phyloP scores from a whole-genome alignment of 352 stramenopile species.

The Globisporangium cystogenes region DNA sequence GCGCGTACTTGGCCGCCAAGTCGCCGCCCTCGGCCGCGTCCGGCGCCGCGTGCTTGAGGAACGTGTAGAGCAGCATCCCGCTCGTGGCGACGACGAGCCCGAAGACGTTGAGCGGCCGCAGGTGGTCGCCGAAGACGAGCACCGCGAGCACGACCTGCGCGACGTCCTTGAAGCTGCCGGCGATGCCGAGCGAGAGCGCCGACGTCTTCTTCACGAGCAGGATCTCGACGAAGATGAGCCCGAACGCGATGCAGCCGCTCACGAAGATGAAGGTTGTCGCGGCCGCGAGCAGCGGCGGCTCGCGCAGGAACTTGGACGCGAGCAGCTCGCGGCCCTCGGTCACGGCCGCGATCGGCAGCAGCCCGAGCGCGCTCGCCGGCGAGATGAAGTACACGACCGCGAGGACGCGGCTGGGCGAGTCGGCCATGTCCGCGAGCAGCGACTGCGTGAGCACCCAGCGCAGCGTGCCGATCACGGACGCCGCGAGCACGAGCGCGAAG shows the following conservation, averaged over 20 bases:
- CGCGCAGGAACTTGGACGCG: slow-evolving; percentile 49
- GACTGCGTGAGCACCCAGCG: slow-evolving; percentile 84
- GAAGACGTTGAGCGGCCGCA: slow-evolving; percentile 56
- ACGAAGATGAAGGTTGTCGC: slow-evolving; percentile 62
- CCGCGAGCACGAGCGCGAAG: slow-evolving; percentile 63
- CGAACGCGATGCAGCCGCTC: slow-evolving; percentile 63
- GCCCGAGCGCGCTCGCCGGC: slow-evolving; percentile 53
- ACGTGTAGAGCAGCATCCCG: slow-evolving; percentile 76
- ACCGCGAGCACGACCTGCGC: slow-evolving; percentile 74
- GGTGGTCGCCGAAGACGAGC: slow-evolving; percentile 66
- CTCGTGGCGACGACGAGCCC: slow-evolving; percentile 65
- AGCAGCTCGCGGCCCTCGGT: slow-evolving; percentile 43
- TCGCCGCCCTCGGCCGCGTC: slow-evolving; percentile 11
- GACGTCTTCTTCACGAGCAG: slow-evolving; percentile 80
- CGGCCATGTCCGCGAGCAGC: slow-evolving; percentile 58
- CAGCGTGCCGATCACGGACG: slow-evolving; percentile 67
- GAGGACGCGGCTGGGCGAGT: slow-evolving; percentile 56
- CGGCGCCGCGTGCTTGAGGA: slow-evolving; percentile 48
- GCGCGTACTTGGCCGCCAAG: slow-evolving; percentile 22
- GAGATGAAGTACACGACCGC: slow-evolving; percentile 84
- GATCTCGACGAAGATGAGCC: slow-evolving; percentile 81
- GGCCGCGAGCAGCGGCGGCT: slow-evolving; percentile 40
- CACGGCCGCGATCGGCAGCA: slow-evolving; percentile 63
- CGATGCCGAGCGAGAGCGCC: slow-evolving; percentile 70
- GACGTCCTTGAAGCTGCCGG: slow-evolving; percentile 78